A percentile compares a stretch with the other conserved stretches of the same genome.
Conservation (phyloP, 2,329 filamentous ascomycete genomes). For the Trichoderma guizhouense region DNA sequence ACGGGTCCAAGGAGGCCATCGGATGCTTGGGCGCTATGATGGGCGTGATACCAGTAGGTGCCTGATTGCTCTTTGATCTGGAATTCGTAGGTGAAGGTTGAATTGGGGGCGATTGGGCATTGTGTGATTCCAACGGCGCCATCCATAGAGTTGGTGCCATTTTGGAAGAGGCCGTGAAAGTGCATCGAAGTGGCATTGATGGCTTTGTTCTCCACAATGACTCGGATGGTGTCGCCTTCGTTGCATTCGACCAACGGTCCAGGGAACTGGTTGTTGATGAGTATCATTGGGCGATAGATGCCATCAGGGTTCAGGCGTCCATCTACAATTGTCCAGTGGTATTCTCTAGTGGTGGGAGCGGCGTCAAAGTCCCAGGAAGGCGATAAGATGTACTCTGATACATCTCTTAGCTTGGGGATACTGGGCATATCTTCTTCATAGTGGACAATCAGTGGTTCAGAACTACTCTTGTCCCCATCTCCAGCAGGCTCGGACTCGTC, state of each 20-base stretch:
- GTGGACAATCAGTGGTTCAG: conserved; percentile 15
- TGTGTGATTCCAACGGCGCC: conserved; percentile 66
- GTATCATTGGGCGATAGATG: conserved; percentile 56
- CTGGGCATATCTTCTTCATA: conserved; percentile 26
- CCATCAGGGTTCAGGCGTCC: conserved; percentile 60
- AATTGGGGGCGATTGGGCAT: conserved; percentile 61
- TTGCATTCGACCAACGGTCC: conserved; percentile 70
- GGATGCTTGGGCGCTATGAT: conserved; percentile 61
- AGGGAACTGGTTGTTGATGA: conserved; percentile 73
- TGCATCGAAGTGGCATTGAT: conserved; percentile 66
- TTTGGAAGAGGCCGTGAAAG: conserved; percentile 76
- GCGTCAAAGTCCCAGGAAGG: conserved; percentile 53
- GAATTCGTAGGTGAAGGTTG: conserved; percentile 65
- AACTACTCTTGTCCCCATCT: background rate
- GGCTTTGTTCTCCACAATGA: conserved; percentile 66
- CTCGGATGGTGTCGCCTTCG: conserved; percentile 67
- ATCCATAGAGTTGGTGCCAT: conserved; percentile 72
- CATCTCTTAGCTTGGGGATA: conserved; percentile 28
- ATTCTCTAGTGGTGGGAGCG: conserved; percentile 50
- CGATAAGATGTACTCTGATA: conserved; percentile 55
- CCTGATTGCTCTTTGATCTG: conserved; percentile 51
- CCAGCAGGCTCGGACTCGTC: conserved; percentile 3
- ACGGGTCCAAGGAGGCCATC: conserved; percentile 67
- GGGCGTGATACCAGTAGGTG: conserved; percentile 62
- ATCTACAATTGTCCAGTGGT: conserved; percentile 59